Evolutionary conservation across 192 early-diverging fungal species (phyloP), one percentile per base, ranked within the genome.

Genomic region (Linderina pennispora): DNA sequence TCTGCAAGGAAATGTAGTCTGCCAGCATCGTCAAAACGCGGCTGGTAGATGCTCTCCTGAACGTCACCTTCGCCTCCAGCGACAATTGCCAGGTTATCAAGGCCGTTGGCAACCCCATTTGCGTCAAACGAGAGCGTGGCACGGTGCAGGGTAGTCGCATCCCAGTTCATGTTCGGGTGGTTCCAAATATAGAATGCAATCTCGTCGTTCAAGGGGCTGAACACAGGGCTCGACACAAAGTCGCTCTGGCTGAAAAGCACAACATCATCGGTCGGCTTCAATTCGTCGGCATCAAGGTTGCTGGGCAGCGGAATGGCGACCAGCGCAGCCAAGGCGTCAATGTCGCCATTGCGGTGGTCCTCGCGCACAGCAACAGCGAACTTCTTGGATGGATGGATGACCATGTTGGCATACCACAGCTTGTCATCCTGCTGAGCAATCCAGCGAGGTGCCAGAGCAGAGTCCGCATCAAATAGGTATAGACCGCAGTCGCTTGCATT

Each of bases 81-180:
- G 39, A 77, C 53, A 3, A 23, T 44, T 4, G 23, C 9, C 22
- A 50, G 37, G 7, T 42, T 33, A 2, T 19, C 38, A 0, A 59
- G 43, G 2, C 48, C 23, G 7, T 24, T 8, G 0, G 50, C 37
- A 14, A 52, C 10, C 3, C 48, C 36, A 15, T 42, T 47, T 4
- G 35, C 43, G 15, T 8, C 14, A 8, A 55, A 6, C 15, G 15
- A 11, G 4, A 82, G 39, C 13, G 46, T 37, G 16, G 62, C 78
- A 28, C 74, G 58, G 47, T 77, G 63, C 21, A 88, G 58, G 17
- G 64, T 59, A 1, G 88, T 85, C 26, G 67, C 76, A 45, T 86
- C 81, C 88, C 88, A 89, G 38, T 78, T 84, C 88, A 91, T 89
- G 53, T 79, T 78, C 0, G 84, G 85, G 31, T 88, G 80, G 43